These are phyloP conservation scores for Mesostigma viride DNA, from an alignment of 139 green algal genomes.

Conservation along the genomic window DNA sequence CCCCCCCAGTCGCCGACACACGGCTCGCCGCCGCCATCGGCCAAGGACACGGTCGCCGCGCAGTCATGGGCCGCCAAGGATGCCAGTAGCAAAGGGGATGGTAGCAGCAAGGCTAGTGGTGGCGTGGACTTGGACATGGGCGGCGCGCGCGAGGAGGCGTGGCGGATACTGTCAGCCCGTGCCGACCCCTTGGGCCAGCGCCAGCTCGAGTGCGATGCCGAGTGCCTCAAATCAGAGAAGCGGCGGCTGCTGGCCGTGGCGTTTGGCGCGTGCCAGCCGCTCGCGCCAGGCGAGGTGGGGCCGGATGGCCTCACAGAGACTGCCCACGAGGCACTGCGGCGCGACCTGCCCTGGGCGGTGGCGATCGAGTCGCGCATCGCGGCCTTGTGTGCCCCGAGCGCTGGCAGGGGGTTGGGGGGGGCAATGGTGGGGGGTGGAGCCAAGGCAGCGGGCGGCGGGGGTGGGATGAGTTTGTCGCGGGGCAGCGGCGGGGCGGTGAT, in stretches of 20 bases:
- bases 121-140: too few species aligned
- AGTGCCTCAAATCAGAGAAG: conserved; percentile 22
- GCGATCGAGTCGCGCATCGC: conserved; percentile 17
- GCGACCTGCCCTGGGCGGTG: conserved; percentile 17
- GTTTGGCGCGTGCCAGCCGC: conserved; percentile 12
- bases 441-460: neutral
- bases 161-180: too few species aligned
- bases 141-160: too few species aligned
- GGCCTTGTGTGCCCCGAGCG: conserved; percentile 3
- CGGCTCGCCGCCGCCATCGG: too few species aligned
- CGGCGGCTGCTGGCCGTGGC: conserved; percentile 17
- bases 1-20: too few species aligned
- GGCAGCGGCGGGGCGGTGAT: neutral
- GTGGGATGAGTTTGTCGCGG: neutral
- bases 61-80: too few species aligned
- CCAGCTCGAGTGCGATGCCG: conserved; percentile 27
- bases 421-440: neutral
- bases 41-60: too few species aligned
- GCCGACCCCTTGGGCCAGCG: conserved; percentile 16
- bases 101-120: too few species aligned
- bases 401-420: neutral
- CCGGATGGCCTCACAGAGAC: neutral
- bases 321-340: conserved; percentile 1
- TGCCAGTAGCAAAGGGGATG: too few species aligned
- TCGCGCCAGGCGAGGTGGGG: neutral